Base-by-base conservation (phyloP, 108 stramenopile species). In the Cyclotella atomus region DNA sequence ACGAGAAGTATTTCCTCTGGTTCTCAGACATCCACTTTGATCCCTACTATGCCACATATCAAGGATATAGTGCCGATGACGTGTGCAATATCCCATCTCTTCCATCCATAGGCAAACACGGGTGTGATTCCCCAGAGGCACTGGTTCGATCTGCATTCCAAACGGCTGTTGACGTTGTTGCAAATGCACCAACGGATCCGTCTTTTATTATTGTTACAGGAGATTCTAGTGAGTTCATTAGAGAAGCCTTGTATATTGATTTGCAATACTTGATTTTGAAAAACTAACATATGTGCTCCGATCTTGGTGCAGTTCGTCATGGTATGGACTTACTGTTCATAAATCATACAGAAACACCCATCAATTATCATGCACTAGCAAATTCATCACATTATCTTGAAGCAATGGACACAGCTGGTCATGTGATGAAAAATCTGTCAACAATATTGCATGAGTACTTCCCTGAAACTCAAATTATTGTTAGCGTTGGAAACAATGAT, bases 401-500 rank as follows among this genome's bases (percentile, higher is more conserved):
- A 44, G 79, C 61, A 43, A 84, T 82, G 70, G 30, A 70, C 15
- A 24, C 27, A 23, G 45, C 66, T 49, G 77, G 76, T 30, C 30
- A 35, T 2, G 77, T 88, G 46, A 25, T 89, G 17, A 20, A 46
- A 36, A 66, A 53, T 8, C 52, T 79, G 8, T 33, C 35, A 8
- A 9, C 43, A 21, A 45, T 50, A 6, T 14, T 68, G 12, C 2
- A 25, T 1, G 50, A 54, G 25, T 56, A 56, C 30, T 65, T 52
- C 63, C 79, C 74, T 7, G 41, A 71, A 44, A 38, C 66, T 33
- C 43, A 70, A 9, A 65, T 89, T 19, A 57, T 92, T 34, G 54
- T 81, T 14, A 55, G 71, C 12, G n/a, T 92, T 10, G 91, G 91
- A 38, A 92, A 92, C 65, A 92, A 92, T 64, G 91, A 90, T 68